Evolutionary conservation across 805 yeast genomes (phyloP).

Genomic region (Candida ovalis): DNA sequence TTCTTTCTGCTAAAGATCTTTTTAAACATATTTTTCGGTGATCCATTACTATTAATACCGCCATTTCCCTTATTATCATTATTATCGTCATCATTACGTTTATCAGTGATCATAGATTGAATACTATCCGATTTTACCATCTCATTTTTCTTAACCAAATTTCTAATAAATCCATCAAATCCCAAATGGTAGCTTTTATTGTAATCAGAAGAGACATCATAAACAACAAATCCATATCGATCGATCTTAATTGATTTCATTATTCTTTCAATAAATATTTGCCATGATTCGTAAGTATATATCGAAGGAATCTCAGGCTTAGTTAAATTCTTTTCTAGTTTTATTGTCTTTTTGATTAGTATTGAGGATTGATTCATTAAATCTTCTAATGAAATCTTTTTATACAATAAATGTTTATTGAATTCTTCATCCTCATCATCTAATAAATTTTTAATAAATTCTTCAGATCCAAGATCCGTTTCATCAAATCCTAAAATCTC

Average conservation of each 20-base stretch:
- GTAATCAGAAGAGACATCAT: conserved; percentile 11
- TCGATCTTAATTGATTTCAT: conserved; percentile 14
- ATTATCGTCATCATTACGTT: background rate
- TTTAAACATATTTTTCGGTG: conserved; percentile 17
- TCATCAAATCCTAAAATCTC: conserved; percentile 45
- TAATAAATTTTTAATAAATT: conserved; percentile 46
- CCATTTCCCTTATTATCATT: background rate
- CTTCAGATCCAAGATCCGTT: conserved; percentile 57
- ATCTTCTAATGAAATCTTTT: conserved; percentile 20
- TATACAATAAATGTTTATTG: conserved; percentile 20
- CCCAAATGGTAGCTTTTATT: background rate
- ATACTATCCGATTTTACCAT: conserved; percentile 15
- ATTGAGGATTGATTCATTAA: conserved; percentile 25
- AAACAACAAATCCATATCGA: conserved; percentile 12
- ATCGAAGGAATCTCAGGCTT: conserved; percentile 23
- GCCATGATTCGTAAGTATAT: conserved; percentile 20
- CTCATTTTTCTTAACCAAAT: conserved; percentile 9
- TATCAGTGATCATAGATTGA: conserved; percentile 13
- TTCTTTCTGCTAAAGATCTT: conserved; percentile 21
- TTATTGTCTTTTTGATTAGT: conserved; percentile 18
- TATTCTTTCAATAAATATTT: conserved; percentile 13
- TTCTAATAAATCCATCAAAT: conserved; percentile 13
- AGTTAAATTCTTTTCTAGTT: conserved; percentile 14
- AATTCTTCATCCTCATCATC: conserved; percentile 26
- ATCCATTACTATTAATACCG: conserved; percentile 3